Conservation (phyloP, 228 moss, liverwort and hornwort species). For the Sphagnum fallax region DNA sequence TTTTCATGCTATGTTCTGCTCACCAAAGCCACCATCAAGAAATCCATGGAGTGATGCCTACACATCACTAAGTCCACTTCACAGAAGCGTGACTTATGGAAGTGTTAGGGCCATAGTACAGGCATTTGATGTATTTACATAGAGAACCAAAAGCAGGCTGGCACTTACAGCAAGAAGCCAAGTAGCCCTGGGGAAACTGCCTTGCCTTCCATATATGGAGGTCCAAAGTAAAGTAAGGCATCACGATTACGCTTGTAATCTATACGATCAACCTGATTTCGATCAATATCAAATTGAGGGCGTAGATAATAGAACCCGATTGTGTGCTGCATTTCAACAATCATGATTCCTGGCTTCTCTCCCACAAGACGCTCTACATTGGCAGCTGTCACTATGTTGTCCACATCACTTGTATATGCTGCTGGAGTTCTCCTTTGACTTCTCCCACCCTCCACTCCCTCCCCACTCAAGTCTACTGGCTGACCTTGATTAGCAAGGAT, state of each 20-base stretch:
- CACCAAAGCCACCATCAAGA: background rate
- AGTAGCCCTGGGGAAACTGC: slow-evolving; percentile 60
- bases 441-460: slow-evolving; percentile 15
- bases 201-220: slow-evolving; percentile 84
- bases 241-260: slow-evolving; percentile 64
- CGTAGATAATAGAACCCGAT: slow-evolving; percentile 66
- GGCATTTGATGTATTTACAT: no score
- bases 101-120: no score
- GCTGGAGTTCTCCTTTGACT: slow-evolving; percentile 41
- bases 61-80: no score
- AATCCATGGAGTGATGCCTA: background rate
- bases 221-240: slow-evolving; percentile 65
- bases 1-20: background rate
- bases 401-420: slow-evolving; percentile 78
- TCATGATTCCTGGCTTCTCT: slow-evolving; percentile 24
- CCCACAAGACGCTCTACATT: slow-evolving; percentile 78
- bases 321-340: slow-evolving; percentile 78
- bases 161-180: slow-evolving; percentile 75
- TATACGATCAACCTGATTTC: slow-evolving; percentile 23
- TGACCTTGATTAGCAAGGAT: slow-evolving; percentile 52
- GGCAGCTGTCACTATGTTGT: slow-evolving; percentile 71
- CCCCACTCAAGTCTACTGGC: slow-evolving; percentile 51
- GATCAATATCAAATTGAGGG: slow-evolving; percentile 54
- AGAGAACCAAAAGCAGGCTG: background rate
- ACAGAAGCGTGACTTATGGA: background rate